Base-by-base conservation (phyloP, 257 asterid species). In the Lycium barbarum region DNA sequence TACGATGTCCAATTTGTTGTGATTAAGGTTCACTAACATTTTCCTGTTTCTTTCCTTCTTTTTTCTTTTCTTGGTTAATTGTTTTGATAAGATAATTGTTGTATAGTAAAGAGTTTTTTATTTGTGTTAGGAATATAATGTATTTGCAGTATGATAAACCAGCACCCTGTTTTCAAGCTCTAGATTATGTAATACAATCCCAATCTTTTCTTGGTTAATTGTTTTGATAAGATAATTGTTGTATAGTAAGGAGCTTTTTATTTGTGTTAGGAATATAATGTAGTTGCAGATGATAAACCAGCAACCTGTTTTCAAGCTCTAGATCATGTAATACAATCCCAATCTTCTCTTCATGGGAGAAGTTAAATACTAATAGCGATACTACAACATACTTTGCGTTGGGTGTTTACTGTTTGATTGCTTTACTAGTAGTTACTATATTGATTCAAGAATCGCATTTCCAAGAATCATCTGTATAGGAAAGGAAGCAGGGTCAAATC, bases 1-100 rank as follows among this genome's bases (percentile, higher is more conserved):
- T 87, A 35, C 86, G 94, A 11, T 93, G 97, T 86, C 96, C 95
- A 1, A 68, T 90, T 88, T 93, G 97, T 82, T 91, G 93, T 68
- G 90, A 88, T 51, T 90, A 68, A 85, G 40, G 80, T 73, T 73
- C 59, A 20, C 18, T 4, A 43, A 47, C 7, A n/a, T 11, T 47
- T 2, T 73, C 40, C 3, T 10, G n/a, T 73, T 66, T 47, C 35
- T 43, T 72, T n/a, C 80, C 9, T 10, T 26, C 40, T 63, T 63
- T 4, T 22, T 43, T 10, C 11, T 18, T 71, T 9, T 70, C 49
- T 68, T 17, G 26, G 45, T 68, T 14, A 17, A 40, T 17, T 71
- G 35, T 72, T 47, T 72, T 72, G 38, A 45, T 72, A 45, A 72
- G 38, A 45, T 11, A 45, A 45, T 72, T 73, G 11, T n/a, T 45